phyloP scores from a whole-genome alignment of 306 rosid species.

The Lablab purpureus region DNA sequence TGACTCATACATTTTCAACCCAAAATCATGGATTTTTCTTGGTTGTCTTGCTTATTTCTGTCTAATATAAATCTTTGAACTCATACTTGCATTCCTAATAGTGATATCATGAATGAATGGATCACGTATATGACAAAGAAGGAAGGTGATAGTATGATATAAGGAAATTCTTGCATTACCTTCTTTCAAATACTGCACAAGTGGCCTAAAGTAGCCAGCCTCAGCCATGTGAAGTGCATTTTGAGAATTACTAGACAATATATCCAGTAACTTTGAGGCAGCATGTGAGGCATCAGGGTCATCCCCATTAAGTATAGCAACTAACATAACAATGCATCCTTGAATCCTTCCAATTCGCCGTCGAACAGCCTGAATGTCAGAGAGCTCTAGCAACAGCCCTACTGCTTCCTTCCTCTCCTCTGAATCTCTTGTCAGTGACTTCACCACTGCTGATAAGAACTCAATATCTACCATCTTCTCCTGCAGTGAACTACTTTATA shows the following conservation, averaged over 20 bases:
- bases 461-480: constrained; percentile 76
- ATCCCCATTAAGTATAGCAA: constrained; percentile 78
- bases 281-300: constrained; percentile 69
- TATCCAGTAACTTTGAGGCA: constrained; percentile 74
- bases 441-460: constrained; percentile 72
- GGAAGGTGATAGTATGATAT: constrained; percentile 5
- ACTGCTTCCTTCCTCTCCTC: constrained; percentile 89
- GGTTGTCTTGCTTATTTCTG: no score
- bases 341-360: constrained; percentile 81
- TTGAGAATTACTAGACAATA: constrained; percentile 77
- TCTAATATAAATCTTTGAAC: no score
- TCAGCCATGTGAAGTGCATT: constrained; percentile 96
- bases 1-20: no score
- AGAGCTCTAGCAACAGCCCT: constrained; percentile 74
- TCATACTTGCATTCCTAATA: no score
- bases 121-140: not conserved
- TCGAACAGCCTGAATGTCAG: constrained; percentile 66
- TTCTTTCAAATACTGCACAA: constrained; percentile 78
- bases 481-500: constrained; percentile 61
- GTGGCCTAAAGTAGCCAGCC: constrained; percentile 88
- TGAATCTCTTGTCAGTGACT: constrained; percentile 72
- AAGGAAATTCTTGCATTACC: constrained; percentile 56
- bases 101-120: not conserved
- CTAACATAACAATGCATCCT: constrained; percentile 89
- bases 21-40: no score